Conservation (phyloP, 1,284 basidiomycete species). For the Apiotrichum veenhuisii region DNA sequence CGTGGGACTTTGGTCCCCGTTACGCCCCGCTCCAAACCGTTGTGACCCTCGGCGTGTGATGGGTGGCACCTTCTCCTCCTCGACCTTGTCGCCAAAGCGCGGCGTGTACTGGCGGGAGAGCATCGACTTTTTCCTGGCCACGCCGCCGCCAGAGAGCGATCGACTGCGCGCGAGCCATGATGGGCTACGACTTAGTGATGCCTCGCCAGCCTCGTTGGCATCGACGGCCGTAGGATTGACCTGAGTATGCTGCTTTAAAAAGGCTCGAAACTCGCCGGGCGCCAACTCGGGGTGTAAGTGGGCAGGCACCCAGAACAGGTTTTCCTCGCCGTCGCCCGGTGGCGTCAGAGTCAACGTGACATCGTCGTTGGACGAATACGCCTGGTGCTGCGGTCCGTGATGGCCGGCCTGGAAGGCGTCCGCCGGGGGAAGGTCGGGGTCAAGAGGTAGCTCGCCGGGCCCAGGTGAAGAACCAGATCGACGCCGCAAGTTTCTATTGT, state of each 20-base stretch:
- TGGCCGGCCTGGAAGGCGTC: conserved; percentile 7
- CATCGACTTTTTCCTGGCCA: conserved; percentile 81
- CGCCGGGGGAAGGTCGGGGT: conserved; percentile 72
- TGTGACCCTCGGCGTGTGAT: conserved; percentile 60
- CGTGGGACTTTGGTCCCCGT: conserved; percentile 66
- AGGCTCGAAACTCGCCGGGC: conserved; percentile 88
- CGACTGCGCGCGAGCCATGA: conserved; percentile 42
- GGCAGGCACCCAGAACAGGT: conserved; percentile 95
- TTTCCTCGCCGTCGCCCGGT: conserved; percentile 37
- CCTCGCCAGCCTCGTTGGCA: conserved; percentile 31
- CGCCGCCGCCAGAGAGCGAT: conserved; percentile 53
- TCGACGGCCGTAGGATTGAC: conserved; percentile 49
- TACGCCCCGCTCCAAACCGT: conserved; percentile 53
- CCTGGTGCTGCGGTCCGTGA: neutral
- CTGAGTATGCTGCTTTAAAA: conserved; percentile 84
- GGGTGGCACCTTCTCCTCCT: conserved; percentile 63
- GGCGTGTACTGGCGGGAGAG: conserved; percentile 82
- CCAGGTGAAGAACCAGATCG: conserved; percentile 68
- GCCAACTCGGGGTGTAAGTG: conserved; percentile 95
- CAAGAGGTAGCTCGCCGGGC: conserved; percentile 72
- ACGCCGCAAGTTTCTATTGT: conserved; percentile 64
- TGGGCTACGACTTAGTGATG: conserved; percentile 26
- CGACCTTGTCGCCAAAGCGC: conserved; percentile 66
- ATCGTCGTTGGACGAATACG: conserved; percentile 44
- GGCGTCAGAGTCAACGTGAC: conserved; percentile 42